Conservation (phyloP, 2,329 filamentous ascomycete genomes). For the Fusarium protoensiforme region DNA sequence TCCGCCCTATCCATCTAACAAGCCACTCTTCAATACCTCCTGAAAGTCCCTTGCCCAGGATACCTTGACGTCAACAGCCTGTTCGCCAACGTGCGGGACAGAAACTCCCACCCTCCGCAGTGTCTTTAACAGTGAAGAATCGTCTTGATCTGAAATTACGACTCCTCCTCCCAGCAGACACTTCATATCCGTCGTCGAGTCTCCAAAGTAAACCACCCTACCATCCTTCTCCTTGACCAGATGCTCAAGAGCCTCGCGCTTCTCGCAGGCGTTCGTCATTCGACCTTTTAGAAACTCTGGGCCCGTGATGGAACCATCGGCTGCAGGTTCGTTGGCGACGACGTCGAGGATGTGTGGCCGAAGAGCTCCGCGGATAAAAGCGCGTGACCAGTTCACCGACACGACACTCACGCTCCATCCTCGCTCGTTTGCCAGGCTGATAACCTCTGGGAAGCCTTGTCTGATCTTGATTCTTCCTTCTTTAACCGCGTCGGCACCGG, state of each 20-base stretch:
- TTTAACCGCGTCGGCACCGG: constrained; percentile 51
- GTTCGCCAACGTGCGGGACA: constrained; percentile 51
- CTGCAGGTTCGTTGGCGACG: constrained; percentile 57
- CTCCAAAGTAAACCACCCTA: constrained; percentile 65
- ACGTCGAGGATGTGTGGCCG: constrained; percentile 47
- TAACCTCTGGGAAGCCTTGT: constrained; percentile 53
- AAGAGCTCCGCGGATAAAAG: constrained; percentile 60
- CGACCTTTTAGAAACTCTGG: constrained; percentile 45
- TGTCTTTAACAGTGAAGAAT: constrained; percentile 49
- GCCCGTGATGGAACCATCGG: constrained; percentile 55
- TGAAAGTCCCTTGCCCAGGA: constrained; percentile 58
- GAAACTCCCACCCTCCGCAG: constrained; percentile 51
- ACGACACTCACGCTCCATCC: constrained; percentile 57
- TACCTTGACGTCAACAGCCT: constrained; percentile 32
- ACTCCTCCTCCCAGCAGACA: constrained; percentile 62
- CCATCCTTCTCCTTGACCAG: constrained; percentile 36
- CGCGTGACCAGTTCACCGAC: constrained; percentile 63
- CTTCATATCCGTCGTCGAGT: constrained; percentile 67
- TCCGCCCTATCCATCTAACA: constrained; percentile 30
- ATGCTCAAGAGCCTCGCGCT: constrained; percentile 54
- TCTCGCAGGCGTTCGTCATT: constrained; percentile 57
- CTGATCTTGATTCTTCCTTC: constrained; percentile 50
- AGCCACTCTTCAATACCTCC: constrained; percentile 51
- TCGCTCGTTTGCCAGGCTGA: constrained; percentile 39
- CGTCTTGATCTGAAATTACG: constrained; percentile 55